Evolutionary conservation across 805 yeast species (phyloP).

Genomic region (Cyberlindnera xishuangbannaensis): DNA sequence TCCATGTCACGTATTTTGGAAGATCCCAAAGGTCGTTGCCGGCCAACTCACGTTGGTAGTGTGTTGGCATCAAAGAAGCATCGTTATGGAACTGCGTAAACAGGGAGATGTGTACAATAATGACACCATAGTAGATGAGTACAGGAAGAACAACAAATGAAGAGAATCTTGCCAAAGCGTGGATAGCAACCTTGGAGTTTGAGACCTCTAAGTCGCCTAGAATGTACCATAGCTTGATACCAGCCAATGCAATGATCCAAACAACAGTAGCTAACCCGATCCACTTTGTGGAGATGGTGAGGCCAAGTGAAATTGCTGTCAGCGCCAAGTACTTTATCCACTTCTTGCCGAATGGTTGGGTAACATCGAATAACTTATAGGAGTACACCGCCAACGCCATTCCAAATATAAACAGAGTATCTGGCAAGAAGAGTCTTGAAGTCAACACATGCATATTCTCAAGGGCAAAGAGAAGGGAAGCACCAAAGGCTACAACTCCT

Average conservation of each 20-base stretch:
- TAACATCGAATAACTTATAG: constrained; percentile 43
- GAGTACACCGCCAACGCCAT: constrained; percentile 44
- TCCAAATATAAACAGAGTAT: constrained; percentile 39
- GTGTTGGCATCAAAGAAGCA: constrained; percentile 60
- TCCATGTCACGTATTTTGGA: constrained; percentile 67
- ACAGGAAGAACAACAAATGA: constrained; percentile 50
- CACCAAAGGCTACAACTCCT: constrained; percentile 42
- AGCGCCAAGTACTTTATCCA: constrained; percentile 51
- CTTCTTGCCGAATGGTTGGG: constrained; percentile 35
- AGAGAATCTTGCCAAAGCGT: constrained; percentile 34
- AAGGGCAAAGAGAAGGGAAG: constrained; percentile 44
- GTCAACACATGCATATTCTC: constrained; percentile 61
- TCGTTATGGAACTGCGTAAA: constrained; percentile 44
- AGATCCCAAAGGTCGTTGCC: constrained; percentile 33
- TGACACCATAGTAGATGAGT: constrained; percentile 49
- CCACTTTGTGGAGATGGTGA: constrained; percentile 57
- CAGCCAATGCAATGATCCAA: constrained; percentile 52
- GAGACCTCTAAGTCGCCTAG: constrained; percentile 61
- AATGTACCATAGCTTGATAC: constrained; percentile 53
- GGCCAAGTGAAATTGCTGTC: constrained; percentile 48
- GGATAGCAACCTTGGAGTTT: constrained; percentile 32
- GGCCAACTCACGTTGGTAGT: constrained; percentile 56
- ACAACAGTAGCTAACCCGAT: constrained; percentile 61
- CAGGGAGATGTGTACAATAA: constrained; percentile 49
- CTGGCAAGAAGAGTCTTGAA: constrained; percentile 47